Percentiles rank a stretch among this genome's conserved stretches.
phyloP scores from a whole-genome alignment of 345 rosid genomes.

The Hibiscus mutabilis region DNA sequence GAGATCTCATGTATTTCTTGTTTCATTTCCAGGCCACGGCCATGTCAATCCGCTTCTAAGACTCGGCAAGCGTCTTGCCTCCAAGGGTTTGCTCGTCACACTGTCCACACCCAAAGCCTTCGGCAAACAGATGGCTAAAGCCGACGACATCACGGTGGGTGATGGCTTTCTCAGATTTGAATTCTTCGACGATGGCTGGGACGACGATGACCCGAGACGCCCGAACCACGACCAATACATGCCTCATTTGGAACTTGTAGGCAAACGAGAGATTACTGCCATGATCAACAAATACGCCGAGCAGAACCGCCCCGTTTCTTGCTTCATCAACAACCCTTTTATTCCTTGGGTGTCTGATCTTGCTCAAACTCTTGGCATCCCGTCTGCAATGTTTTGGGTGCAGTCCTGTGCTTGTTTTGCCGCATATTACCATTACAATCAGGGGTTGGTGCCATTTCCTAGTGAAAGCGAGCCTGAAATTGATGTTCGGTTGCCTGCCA shows the following conservation, averaged over 20 bases:
- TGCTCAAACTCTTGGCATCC: slow-evolving; percentile 57
- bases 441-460: slow-evolving; percentile 53
- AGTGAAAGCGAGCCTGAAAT: slow-evolving; percentile 37
- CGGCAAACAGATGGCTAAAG: slow-evolving; percentile 48
- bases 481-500: slow-evolving; percentile 60
- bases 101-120: slow-evolving; percentile 42
- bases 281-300: slow-evolving; percentile 44
- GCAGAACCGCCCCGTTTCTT: slow-evolving; percentile 56
- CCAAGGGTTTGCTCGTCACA: slow-evolving; percentile 69
- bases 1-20: slow-evolving; percentile 58
- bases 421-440: slow-evolving; percentile 55
- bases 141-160: slow-evolving; percentile 47
- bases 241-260: slow-evolving; percentile 47
- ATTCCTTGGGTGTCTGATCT: slow-evolving; percentile 85
- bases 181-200: slow-evolving; percentile 59
- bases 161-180: slow-evolving; percentile 63
- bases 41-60: slow-evolving; percentile 79
- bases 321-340: slow-evolving; percentile 80
- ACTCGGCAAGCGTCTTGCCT: slow-evolving; percentile 70
- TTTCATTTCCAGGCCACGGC: slow-evolving; percentile 83
- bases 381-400: slow-evolving; percentile 88
- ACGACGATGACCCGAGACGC: slow-evolving; percentile 45
- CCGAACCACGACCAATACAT: slow-evolving; percentile 27
- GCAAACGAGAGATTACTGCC: slow-evolving; percentile 35
- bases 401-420: slow-evolving; percentile 80